Percentiles rank a stretch among this genome's conserved stretches.
Conservation (phyloP, 2,329 filamentous ascomycete genomes). For the Alternaria infectoria region DNA sequence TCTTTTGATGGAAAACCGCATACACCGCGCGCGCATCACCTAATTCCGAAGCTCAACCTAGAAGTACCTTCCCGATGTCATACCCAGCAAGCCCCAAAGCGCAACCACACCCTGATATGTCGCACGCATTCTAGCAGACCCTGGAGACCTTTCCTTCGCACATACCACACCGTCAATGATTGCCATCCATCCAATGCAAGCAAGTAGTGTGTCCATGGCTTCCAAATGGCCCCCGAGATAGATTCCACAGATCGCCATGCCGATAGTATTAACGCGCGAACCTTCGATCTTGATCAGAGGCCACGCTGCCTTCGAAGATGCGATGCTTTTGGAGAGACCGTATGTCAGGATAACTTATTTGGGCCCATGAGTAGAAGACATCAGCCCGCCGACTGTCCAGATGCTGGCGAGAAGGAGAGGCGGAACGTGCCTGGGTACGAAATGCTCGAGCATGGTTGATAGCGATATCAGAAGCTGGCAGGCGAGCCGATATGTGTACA, state of each 20-base stretch:
- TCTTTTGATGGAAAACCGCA: neutral
- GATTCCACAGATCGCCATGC: conserved; percentile 2
- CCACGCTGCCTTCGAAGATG: neutral
- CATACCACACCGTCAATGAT: conserved; percentile 23
- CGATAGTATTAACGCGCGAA: neutral
- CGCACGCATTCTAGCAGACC: conserved; percentile 14
- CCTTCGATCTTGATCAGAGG: neutral
- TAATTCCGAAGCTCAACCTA: neutral
- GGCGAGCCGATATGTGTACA: neutral
- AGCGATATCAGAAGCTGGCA: neutral
- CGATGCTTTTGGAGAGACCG: neutral
- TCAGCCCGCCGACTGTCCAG: conserved; percentile 20
- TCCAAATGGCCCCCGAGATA: conserved; percentile 25
- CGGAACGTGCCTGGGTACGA: conserved; percentile 19
- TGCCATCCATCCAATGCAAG: conserved; percentile 23
- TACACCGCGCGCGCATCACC: neutral
- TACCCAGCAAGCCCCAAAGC: conserved; percentile 23
- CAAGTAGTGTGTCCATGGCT: conserved; percentile 24
- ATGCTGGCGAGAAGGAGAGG: conserved; percentile 27
- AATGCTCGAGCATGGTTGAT: neutral
- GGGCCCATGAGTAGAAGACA: conserved; percentile 16
- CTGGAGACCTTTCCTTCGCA: conserved; percentile 15
- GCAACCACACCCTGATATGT: conserved; percentile 17
- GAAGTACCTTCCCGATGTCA: conserved; percentile 24
- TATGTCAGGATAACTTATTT: neutral